phyloP scores from a whole-genome alignment of 306 rosid species.

The Inga leiocalycina region DNA sequence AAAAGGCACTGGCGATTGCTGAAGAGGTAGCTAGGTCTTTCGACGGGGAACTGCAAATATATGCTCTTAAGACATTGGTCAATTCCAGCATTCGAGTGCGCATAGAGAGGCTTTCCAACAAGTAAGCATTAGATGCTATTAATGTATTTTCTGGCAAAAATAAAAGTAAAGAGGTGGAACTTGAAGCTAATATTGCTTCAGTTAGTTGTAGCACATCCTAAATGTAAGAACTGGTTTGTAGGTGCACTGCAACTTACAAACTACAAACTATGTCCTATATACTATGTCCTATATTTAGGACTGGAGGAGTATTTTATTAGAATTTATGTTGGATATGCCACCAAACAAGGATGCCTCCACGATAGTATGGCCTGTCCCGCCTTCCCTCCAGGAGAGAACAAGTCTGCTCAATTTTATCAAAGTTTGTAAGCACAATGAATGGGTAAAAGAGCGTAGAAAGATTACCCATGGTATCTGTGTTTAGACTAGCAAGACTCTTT shows the following conservation, averaged over 20 bases:
- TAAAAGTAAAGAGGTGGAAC: not conserved
- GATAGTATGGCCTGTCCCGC: not conserved
- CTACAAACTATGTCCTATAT: too few relatives aligned
- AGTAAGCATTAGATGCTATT: constrained; percentile 47
- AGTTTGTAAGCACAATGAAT: too few relatives aligned
- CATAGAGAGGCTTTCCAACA: constrained; percentile 78
- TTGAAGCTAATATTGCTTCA: constrained; percentile 7
- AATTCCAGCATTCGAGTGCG: constrained; percentile 80
- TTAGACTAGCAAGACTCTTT: not conserved
- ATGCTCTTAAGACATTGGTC: constrained; percentile 72
- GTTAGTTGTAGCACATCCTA: not conserved
- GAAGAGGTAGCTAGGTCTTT: constrained; percentile 71
- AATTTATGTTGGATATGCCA: not conserved
- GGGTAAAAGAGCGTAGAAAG: not conserved
- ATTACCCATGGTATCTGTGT: not conserved
- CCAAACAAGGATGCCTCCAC: not conserved
- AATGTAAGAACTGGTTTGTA: too few relatives aligned
- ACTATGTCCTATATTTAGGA: too few relatives aligned
- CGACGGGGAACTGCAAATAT: constrained; percentile 71
- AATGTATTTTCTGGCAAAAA: not conserved
- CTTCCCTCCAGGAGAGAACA: too few relatives aligned
- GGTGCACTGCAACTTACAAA: too few relatives aligned
- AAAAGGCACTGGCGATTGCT: constrained; percentile 75
- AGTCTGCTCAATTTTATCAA: too few relatives aligned
- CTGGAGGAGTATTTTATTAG: not conserved